Percentiles rank a stretch among this genome's conserved stretches.
Evolutionary conservation across 257 asterid genomes (phyloP).

Genomic region (Capsicum pubescens): DNA sequence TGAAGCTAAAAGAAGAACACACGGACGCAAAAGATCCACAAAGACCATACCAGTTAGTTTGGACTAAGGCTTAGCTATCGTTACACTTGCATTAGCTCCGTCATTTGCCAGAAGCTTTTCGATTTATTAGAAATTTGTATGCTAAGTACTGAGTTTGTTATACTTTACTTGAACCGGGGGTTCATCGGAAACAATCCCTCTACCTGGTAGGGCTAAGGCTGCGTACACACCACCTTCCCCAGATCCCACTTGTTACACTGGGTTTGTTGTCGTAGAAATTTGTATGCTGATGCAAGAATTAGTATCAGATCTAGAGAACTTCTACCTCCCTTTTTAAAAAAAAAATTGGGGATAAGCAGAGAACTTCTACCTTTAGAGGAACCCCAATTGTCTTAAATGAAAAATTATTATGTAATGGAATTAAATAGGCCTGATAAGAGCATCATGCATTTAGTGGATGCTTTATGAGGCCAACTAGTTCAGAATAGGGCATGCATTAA

Average conservation of each 20-base stretch:
- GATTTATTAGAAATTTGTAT: neutral
- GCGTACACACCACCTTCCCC: too few relatives aligned
- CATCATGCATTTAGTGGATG: neutral
- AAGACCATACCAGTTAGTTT: neutral
- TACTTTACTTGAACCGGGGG: too few relatives aligned
- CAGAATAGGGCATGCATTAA: neutral
- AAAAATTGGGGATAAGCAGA: neutral
- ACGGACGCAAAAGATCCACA: neutral
- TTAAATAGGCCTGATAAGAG: neutral
- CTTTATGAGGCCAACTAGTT: neutral
- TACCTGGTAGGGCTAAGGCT: too few relatives aligned
- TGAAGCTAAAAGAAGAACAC: conserved; percentile 1
- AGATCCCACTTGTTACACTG: too few relatives aligned
- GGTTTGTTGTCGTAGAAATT: neutral
- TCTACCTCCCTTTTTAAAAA: neutral
- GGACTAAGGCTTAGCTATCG: neutral
- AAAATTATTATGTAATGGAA: neutral
- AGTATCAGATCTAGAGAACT: neutral
- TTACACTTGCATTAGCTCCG: neutral
- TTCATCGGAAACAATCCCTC: too few relatives aligned
- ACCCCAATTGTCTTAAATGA: neutral
- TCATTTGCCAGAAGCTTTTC: neutral
- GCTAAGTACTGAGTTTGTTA: too few relatives aligned
- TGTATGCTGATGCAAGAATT: neutral
- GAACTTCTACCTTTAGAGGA: neutral